Conservation (phyloP, 2,329 filamentous ascomycete species). For the Diaporthe citriasiana region DNA sequence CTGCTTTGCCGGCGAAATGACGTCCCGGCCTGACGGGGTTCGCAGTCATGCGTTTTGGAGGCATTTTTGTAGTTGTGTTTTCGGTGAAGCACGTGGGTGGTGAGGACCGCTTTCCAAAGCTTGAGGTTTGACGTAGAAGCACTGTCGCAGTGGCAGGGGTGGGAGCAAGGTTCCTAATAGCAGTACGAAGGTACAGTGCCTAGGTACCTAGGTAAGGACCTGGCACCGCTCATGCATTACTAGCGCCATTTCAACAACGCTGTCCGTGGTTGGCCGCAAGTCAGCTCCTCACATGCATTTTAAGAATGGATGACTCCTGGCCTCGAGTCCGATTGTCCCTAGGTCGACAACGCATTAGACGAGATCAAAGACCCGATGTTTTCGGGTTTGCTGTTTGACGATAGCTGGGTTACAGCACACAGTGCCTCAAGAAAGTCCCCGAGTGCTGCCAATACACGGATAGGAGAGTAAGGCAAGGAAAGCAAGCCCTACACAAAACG, state of each 20-base stretch:
- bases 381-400: too few relatives aligned
- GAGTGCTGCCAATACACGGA: too few relatives aligned
- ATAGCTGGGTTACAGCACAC: too few relatives aligned
- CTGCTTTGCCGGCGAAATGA: conserved; percentile 87
- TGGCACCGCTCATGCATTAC: neutral
- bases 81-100: neutral
- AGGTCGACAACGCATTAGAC: too few relatives aligned
- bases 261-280: neutral
- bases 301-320: neutral
- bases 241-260: neutral
- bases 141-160: neutral
- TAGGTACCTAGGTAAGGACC: neutral
- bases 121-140: neutral
- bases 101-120: neutral
- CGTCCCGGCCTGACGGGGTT: conserved; percentile 86
- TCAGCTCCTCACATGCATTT: neutral
- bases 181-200: neutral
- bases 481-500: too few relatives aligned
- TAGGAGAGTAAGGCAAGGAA: too few relatives aligned
- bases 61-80: conserved; percentile 57
- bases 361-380: too few relatives aligned
- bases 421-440: too few relatives aligned
- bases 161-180: neutral
- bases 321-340: too few relatives aligned
- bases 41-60: conserved; percentile 91